Evolutionary conservation across 139 green algal species (phyloP), one percentile per base, ranked within the genome.

Genomic region (Dunaliella primolecta): DNA sequence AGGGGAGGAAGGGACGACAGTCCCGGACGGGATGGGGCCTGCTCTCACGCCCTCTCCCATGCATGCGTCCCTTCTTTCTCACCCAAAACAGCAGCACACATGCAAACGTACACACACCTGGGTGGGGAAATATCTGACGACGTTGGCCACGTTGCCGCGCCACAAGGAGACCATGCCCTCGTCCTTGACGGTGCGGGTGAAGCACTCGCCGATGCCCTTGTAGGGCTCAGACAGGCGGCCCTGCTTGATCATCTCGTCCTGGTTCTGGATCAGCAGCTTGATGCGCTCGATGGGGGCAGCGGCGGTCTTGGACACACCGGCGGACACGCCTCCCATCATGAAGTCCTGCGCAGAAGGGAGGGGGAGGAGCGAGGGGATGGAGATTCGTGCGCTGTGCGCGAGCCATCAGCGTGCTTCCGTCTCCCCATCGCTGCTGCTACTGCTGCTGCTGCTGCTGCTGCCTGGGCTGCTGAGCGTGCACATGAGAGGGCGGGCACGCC

Each of bases 101-200:
- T n/a, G n/a, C n/a, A n/a, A n/a, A n/a, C 75, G 2, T 33, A 33
- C 3, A 56, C 75, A 2, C 29, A 86, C 87, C 83, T 96, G 93
- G 31, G 93, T 96, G 72, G 91, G 96, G 95, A 92, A 98, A 92
- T 98, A 98, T 23, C 96, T 91, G 71, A 99, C 92, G 25, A 99
- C 95, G 87, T 99, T 99, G 81, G 96, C 96, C 83, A 95, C 91
- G 95, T 99, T 99, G 35, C 97, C 97, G 56, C 97, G 92, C 96
- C 97, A 99, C 89, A 99, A 96, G 38, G 95, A 96, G 30, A 75
- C 89, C n/a, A 99, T 84, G 81, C 97, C 97, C 89, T 97, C 93
- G 87, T 99, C 97, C 2, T 86, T 81, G 55, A 93, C 83, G 74
- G 98, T 95, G 74, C 96, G 95, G 34, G 83, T 86, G 90, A 99